Evolutionary conservation across 495 filamentous ascomycete genomes (phyloP).

Genomic region (Lophium mytilinum): DNA sequence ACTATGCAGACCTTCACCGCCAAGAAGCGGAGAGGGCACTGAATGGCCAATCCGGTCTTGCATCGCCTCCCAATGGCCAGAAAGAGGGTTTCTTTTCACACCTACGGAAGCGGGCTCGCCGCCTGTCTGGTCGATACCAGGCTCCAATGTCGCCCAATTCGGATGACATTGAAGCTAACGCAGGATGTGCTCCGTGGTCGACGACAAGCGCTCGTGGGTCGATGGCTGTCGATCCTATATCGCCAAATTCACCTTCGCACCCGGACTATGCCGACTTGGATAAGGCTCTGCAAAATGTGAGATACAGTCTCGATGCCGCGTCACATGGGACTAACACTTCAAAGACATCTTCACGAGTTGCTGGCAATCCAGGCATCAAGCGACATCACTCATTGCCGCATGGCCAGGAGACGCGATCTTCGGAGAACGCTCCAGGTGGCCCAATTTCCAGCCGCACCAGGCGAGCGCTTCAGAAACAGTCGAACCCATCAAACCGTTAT

Average conservation of each 20-base stretch:
- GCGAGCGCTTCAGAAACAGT: conserved; percentile 67
- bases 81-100: conserved; percentile 98
- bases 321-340: conserved; percentile 30
- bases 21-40: conserved; percentile 87
- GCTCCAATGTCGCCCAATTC: conserved; percentile 59
- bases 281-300: conserved; percentile 64
- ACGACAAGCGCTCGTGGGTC: conserved; percentile 70
- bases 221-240: conserved; percentile 61
- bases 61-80: conserved; percentile 57
- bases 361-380: conserved; percentile 31
- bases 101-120: conserved; percentile 82
- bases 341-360: conserved; percentile 23
- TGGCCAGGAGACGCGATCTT: conserved; percentile 51
- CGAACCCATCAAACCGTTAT: conserved; percentile 66
- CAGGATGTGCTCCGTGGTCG: conserved; percentile 82
- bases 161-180: conserved; percentile 86
- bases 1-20: conserved; percentile 78
- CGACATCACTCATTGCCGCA: conserved; percentile 69
- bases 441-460: conserved; percentile 80
- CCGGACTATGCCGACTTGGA: conserved; percentile 65
- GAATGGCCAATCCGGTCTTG: conserved; percentile 66
- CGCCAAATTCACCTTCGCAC: conserved; percentile 28
- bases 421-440: conserved; percentile 52
- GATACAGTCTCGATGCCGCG: conserved; percentile 52
- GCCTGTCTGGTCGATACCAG: conserved; percentile 86